A percentile compares a stretch with the other conserved stretches of the same genome.
Evolutionary conservation across 2,329 filamentous ascomycete genomes (phyloP).

Genomic region (Aspergillus fructus): DNA sequence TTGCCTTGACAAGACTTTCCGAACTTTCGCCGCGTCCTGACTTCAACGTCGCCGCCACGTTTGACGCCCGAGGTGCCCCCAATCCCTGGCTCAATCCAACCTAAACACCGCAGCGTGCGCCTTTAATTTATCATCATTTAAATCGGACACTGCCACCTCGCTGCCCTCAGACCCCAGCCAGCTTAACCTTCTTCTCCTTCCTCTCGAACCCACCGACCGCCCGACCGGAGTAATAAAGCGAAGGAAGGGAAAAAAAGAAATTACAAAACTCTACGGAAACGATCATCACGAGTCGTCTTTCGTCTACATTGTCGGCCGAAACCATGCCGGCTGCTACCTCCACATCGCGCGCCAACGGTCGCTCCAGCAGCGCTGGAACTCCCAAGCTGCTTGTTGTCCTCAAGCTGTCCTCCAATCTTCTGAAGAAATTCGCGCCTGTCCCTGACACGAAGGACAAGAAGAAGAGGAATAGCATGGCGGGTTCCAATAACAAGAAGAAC

Average conservation of each 20-base stretch:
- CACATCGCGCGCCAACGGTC: constrained; percentile 33
- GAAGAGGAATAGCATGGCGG: constrained; percentile 14
- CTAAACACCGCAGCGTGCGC: constrained; percentile 24
- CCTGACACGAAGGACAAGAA: constrained; percentile 23
- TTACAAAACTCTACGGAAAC: not conserved
- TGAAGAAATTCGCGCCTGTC: constrained; percentile 36
- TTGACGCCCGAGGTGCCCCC: constrained; percentile 14
- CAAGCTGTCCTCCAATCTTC: constrained; percentile 37
- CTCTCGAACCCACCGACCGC: not conserved
- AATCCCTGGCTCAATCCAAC: constrained; percentile 14
- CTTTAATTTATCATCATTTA: constrained; percentile 13
- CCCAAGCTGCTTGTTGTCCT: constrained; percentile 38
- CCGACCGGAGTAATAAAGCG: constrained; percentile 1
- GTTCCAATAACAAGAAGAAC: constrained; percentile 12
- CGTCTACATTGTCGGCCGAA: not conserved
- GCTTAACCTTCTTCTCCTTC: not conserved
- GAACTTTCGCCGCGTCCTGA: constrained; percentile 35
- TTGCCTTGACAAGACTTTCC: constrained; percentile 24
- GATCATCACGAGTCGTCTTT: not conserved
- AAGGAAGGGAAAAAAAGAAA: constrained; percentile 1
- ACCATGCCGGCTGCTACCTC: constrained; percentile 28
- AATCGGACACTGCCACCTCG: constrained; percentile 14
- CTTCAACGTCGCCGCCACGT: constrained; percentile 25
- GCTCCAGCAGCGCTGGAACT: constrained; percentile 31
- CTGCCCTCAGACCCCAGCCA: not conserved